Evolutionary conservation across 441 rosid species (phyloP).

Genomic region (Kokia cookei): DNA sequence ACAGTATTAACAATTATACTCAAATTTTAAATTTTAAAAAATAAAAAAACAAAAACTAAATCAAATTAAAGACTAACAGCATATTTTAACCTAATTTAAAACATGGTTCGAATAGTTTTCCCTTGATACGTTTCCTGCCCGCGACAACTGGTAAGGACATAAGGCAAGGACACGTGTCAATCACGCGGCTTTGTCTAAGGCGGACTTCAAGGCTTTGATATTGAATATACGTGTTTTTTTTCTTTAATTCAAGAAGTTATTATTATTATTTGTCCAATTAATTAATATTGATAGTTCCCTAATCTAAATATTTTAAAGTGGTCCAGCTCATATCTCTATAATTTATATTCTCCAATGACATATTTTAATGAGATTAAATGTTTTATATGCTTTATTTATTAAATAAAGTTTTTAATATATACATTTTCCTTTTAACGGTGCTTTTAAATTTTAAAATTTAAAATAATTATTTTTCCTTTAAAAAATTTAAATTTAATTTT

Average conservation of each 20-base stretch:
- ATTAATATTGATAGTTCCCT: not conserved
- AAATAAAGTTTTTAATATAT: not conserved
- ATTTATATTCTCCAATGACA: not conserved
- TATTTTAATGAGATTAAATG: not conserved
- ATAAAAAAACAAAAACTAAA: too few relatives aligned
- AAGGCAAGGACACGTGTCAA: not conserved
- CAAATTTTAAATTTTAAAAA: too few relatives aligned
- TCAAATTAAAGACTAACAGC: too few relatives aligned
- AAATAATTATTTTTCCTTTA: too few relatives aligned
- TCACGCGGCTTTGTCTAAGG: not conserved
- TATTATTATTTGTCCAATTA: not conserved
- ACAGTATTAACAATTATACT: too few relatives aligned
- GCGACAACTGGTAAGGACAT: not conserved
- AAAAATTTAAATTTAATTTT: too few relatives aligned
- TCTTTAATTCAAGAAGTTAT: not conserved
- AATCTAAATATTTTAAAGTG: not conserved
- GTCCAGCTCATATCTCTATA: not conserved
- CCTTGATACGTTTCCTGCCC: too few relatives aligned
- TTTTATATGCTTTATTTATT: not conserved
- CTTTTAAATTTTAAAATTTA: too few relatives aligned
- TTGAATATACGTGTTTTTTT: not conserved
- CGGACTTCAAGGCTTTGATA: not conserved
- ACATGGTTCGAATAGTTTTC: too few relatives aligned
- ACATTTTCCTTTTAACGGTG: too few relatives aligned
- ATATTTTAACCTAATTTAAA: too few relatives aligned